Evolutionary conservation across 805 yeast genomes (phyloP).

Genomic region (Candida tammaniensis): DNA sequence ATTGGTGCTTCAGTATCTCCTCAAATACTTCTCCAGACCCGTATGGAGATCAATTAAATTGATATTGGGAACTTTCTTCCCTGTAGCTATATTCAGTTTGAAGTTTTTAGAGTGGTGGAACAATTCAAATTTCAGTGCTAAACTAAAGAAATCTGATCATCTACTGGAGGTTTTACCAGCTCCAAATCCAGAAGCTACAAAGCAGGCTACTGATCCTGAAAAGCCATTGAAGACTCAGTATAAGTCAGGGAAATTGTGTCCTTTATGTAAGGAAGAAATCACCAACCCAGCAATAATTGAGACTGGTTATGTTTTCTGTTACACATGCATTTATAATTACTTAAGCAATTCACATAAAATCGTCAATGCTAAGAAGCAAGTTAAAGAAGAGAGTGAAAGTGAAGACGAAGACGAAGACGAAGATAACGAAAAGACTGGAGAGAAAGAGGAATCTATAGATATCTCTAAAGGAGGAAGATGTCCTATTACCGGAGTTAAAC

Average conservation of each 20-base stretch:
- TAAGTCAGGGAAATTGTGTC: conserved; percentile 48
- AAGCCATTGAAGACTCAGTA: conserved; percentile 18
- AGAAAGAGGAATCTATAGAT: conserved; percentile 17
- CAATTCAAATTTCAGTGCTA: conserved; percentile 65
- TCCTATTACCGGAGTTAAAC: conserved; percentile 73
- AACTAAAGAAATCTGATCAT: conserved; percentile 47
- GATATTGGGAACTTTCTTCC: conserved; percentile 56
- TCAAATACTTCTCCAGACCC: conserved; percentile 23
- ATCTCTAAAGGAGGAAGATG: conserved; percentile 64
- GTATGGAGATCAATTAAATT: conserved; percentile 29
- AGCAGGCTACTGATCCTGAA: conserved; percentile 8
- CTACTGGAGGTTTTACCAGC: conserved; percentile 51
- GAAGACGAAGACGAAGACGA: conserved; percentile 13
- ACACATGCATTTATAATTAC: conserved; percentile 74
- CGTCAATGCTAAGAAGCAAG: conserved; percentile 15
- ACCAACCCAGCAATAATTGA: conserved; percentile 84
- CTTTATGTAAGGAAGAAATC: conserved; percentile 62
- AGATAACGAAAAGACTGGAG: conserved; percentile 5
- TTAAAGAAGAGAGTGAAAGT: conserved; percentile 9
- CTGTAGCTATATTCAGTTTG: conserved; percentile 74
- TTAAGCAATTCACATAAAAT: conserved; percentile 47
- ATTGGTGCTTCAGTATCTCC: conserved; percentile 23
- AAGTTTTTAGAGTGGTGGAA: conserved; percentile 95
- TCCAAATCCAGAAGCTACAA: conserved; percentile 22
- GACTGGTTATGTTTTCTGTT: conserved; percentile 89